Evolutionary conservation across 176 grass and related monocot genomes (phyloP), one percentile per base, ranked within the genome.

Genomic region (Ampelocalamus luodianensis): DNA sequence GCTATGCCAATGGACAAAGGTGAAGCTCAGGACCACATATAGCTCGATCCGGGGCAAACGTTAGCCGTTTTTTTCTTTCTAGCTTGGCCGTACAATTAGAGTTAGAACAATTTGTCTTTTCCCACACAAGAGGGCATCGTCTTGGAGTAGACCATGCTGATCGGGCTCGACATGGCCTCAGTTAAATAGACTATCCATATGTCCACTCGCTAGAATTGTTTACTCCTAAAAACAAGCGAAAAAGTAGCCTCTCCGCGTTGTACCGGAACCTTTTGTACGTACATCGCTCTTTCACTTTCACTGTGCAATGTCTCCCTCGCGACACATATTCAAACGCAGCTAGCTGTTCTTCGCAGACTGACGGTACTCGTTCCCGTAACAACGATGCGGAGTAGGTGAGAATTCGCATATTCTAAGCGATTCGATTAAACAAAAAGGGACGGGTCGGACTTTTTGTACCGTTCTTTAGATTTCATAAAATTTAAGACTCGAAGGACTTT

Each of bases 331-430:
- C 75, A 73, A 67, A 84, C 32, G 27, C 74, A 7, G 55, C 22
- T 37, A 48, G 49, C 48, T 54, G 49, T 77, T 58, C 24, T 59
- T 14, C 36, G 15, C 45, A 42, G 42, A 5, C 48, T 13, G 22
- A n/a, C 16, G 49, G 38, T 9, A 36, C 39, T 8, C 39, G 29
- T 32, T 44, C 20, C 81, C 22, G 48, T 12, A 40, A 7, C 23
- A 9, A 66, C 23, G 22, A 56, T 24, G 51, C 38, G 78, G 70
- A 26, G 77, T 42, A 46, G 85, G 46, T 87, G 78, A 86, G 72
- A 11, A 8, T 10, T 45, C 48, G n/a, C 40, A 1, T 77, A 78
- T 81, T 81, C 69, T 69, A 56, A 58, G 26, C 1, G 0, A 18
- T 38, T 16, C 6, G 43, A 51, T 39, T 74, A 79, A 70, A 61